Conservation (phyloP, 768 basidiomycete species). For the Rhodotorula graminis region DNA sequence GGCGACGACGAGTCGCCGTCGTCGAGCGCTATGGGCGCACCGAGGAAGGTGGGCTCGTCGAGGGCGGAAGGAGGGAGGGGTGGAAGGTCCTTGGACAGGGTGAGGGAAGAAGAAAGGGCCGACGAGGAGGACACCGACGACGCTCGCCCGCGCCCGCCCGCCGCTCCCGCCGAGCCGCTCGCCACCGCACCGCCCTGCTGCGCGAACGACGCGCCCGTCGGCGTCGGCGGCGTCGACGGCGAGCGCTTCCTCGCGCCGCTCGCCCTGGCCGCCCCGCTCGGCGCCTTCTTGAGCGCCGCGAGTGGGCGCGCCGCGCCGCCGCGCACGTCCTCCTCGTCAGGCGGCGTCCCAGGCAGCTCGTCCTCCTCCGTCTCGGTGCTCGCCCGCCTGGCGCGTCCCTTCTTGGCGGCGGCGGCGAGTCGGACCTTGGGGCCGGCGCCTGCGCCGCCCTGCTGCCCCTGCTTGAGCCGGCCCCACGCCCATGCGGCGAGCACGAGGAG, state of each 20-base stretch:
- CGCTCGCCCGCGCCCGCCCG: slow-evolving; percentile 7
- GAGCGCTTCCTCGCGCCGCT: slow-evolving; percentile 8
- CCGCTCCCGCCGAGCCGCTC: not conserved
- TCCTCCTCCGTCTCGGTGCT: not conserved
- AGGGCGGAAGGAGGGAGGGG: slow-evolving; percentile 13
- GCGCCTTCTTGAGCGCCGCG: not conserved
- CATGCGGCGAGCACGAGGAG: slow-evolving; percentile 15
- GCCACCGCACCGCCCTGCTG: not conserved
- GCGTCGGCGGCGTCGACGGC: slow-evolving; percentile 29
- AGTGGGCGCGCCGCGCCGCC: no score
- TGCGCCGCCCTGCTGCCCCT: not conserved
- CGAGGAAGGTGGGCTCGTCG: not conserved
- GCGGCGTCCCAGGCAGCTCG: not conserved
- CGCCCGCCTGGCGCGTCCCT: not conserved
- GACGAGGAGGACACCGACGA: slow-evolving; percentile 17
- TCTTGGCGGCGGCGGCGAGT: not conserved
- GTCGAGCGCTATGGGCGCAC: not conserved
- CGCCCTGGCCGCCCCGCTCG: not conserved
- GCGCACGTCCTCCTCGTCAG: not conserved
- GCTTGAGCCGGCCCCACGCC: slow-evolving; percentile 18
- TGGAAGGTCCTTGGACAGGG: slow-evolving; percentile 21
- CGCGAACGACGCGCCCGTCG: slow-evolving; percentile 10
- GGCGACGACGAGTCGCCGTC: not conserved
- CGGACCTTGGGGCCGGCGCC: not conserved
- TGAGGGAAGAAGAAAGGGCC: slow-evolving; percentile 2